Evolutionary conservation across 2,329 filamentous ascomycete genomes (phyloP), one percentile per base, ranked within the genome.

Genomic region (Ilyonectria sp.): DNA sequence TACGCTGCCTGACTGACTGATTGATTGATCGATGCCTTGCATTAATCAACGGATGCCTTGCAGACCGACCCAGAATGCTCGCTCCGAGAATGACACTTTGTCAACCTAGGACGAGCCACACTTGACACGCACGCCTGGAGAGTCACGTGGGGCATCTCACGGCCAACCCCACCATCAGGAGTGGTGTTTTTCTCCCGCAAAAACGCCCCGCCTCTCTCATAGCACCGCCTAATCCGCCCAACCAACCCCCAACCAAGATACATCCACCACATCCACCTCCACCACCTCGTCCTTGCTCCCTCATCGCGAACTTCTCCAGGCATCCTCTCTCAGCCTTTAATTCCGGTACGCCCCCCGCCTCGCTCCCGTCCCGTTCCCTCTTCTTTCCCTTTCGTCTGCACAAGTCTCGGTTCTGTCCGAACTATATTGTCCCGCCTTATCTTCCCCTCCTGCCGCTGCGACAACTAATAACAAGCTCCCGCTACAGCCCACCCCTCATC

Each of bases 141-240:
- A 65, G 73, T 80, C 78, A 80, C 79, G 78, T 80, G 78, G 68
- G 40, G 44, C 57, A 75, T 78, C 75, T 75, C 73, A 75, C 74
- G 61, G 75, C 73, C 74, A 78, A 75, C 78, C 78, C 77, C 78
- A 78, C 75, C 75, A 76, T 67, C 64, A 72, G 71, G 73, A 71
- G 72, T 68, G 73, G 74, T 79, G 75, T 75, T 78, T 77, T 78
- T 75, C 75, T 77, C 75, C 75, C 73, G 74, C 74, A 71, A 75
- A 75, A 65, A 44, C 66, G 71, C 69, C 75, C 74, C 74, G 72
- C 74, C 74, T 70, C 70, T 68, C 65, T 67, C 65, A 61, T 40
- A 60, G 57, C 58, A 65, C 59, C 63, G 50, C 69, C 62, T 59
- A 67, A 54, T 60, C 50, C 65, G 55, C 55, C 54, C 52, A 63